A percentile compares a stretch with the other conserved stretches of the same genome.
These are phyloP conservation scores for Dictyostelium brefeldianum DNA, from an alignment of 78 protist genomes.

Conservation along the genomic window DNA sequence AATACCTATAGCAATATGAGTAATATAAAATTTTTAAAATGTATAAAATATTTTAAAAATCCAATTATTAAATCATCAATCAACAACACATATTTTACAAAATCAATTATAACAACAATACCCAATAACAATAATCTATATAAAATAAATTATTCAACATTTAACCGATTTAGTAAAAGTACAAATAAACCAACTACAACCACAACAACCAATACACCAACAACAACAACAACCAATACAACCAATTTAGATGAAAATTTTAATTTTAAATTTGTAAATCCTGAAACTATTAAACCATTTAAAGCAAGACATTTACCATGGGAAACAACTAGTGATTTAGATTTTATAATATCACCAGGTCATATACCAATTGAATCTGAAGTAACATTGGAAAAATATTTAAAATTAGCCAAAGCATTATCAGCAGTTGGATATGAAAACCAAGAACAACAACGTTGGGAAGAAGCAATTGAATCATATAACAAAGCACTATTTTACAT, in stretches of 20 bases:
- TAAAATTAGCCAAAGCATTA: slow-evolving; percentile 46
- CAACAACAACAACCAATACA: neutral
- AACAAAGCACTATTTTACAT: slow-evolving; percentile 48
- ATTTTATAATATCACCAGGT: slow-evolving; percentile 39
- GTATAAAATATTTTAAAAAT: slow-evolving; percentile 4
- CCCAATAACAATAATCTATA: neutral
- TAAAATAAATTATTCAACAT: neutral
- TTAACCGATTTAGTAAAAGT: slow-evolving; percentile 11
- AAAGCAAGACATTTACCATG: slow-evolving; percentile 57
- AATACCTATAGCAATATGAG: neutral
- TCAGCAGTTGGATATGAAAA: slow-evolving; percentile 61
- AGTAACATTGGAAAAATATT: slow-evolving; percentile 2
- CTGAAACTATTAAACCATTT: slow-evolving; percentile 2
- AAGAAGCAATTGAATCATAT: slow-evolving; percentile 60
- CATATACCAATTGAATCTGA: neutral
- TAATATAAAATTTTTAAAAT: slow-evolving; percentile 27
- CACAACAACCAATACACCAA: neutral
- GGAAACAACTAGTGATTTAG: slow-evolving; percentile 33
- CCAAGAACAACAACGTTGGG: slow-evolving; percentile 37
- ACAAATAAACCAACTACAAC: neutral
- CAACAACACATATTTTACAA: neutral
- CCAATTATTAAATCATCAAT: neutral
- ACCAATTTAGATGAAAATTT: neutral
- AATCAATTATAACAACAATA: no score
- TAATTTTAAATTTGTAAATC: slow-evolving; percentile 38